Conservation (phyloP, 495 filamentous ascomycete genomes). For the Lasiosphaeriaceae sp. region DNA sequence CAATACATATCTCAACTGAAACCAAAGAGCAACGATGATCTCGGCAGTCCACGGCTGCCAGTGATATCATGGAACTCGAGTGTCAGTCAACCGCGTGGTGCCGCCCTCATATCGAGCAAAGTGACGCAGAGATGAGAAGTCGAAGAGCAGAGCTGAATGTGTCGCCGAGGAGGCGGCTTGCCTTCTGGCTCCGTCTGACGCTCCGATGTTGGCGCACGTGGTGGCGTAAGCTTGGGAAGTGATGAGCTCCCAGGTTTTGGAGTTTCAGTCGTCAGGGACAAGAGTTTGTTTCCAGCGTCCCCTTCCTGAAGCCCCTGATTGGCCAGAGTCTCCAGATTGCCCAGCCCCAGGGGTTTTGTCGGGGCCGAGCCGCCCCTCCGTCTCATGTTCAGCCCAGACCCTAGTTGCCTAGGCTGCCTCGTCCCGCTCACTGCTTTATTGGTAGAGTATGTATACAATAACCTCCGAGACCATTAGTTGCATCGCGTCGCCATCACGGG, state of each 20-base stretch:
- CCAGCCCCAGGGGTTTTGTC: not conserved
- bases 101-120: no score
- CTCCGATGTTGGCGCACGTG: not conserved
- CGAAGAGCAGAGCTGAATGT: not conserved
- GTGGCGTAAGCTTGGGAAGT: no score
- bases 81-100: no score
- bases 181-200: not conserved
- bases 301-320: not conserved
- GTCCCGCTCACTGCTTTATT: not conserved
- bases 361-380: slow-evolving; percentile 13
- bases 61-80: no score
- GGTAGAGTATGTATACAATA: no score
- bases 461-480: not conserved
- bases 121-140: no score
- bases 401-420: not conserved
- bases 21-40: no score
- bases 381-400: not conserved
- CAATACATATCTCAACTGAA: no score
- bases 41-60: no score
- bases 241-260: not conserved
- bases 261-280: not conserved
- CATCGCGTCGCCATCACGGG: slow-evolving; percentile 7
- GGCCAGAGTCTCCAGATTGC: not conserved
- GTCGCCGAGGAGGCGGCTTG: not conserved
- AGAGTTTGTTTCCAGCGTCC: not conserved